Evolutionary conservation across 2,329 filamentous ascomycete genomes (phyloP), one percentile per base, ranked within the genome.

Genomic region (Cladophialophora psammophila): DNA sequence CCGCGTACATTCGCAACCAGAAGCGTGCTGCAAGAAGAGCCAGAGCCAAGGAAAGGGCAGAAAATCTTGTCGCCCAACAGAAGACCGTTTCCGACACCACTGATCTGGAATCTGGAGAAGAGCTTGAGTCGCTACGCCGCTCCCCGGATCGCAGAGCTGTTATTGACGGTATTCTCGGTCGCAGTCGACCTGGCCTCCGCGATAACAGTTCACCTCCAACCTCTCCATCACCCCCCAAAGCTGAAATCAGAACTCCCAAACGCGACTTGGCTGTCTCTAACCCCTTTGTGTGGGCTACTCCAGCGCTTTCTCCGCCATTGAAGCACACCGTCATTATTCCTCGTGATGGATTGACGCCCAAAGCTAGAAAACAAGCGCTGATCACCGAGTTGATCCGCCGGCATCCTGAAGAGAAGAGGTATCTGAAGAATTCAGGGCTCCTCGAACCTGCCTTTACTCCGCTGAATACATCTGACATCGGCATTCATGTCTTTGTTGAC

Each of bases 401-500:
- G 20, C 73, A 73, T 69, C 67, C 69, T 3, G 71, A 65, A 9
- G 72, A 75, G 58, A 67, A 70, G 50, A 73, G 69, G 32, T 72
- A 70, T 53, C 64, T 76, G 50, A 60, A 68, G 52, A 74, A 74
- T 31, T 54, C 60, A 26, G 72, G 71, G 3, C 60, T 74, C 2
- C 64, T 67, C 13, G 65, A 72, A 69, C 73, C 68, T 65, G 75
- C 65, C 18, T 77, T 67, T 71, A 74, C 63, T 63, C 73, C 65
- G 35, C 71, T 74, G 45, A 71, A 75, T 57, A 66, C 71, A 12
- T 69, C 72, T 12, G 69, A 72, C 10, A 76, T 73, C n/a, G 76
- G 78, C 18, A 75, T 85, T 56, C 83, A 85, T 74, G 78, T 85
- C 48, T 85, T 85, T 72, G 77, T 85, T 64, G 83, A 85, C 72